Base-by-base conservation (phyloP, 2,329 filamentous ascomycete species). In the Aspergillus novofumigatus region DNA sequence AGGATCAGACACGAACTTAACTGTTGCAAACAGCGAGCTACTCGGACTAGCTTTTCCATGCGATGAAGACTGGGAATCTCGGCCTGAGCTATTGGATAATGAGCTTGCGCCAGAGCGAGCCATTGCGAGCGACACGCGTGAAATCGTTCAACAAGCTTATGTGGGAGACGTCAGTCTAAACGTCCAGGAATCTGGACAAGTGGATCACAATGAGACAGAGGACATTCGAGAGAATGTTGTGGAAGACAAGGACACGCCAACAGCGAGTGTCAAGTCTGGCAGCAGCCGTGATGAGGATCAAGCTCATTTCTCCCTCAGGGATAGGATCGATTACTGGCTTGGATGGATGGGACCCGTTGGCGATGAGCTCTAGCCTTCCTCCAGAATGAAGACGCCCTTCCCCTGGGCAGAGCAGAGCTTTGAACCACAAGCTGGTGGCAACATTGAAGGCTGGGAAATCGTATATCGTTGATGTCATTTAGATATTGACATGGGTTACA, bases 261-360 rank as follows among this genome's bases (percentile, higher is more conserved):
- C 5, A 17, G 21, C 10, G 44, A 11, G 10, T 11, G 10, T 17
- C 21, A 14, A 23, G 20, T 47, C 44, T 14, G 23, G 6, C 14
- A 14, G 10, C 44, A 11, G 7, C 11, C 2, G 5, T 11, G 14
- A 21, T 21, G 44, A 25, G 11, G 44, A 47, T 26, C 44, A 47
- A 54, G 3, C 10, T n/a, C 9, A 23, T 26, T 32, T 52, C 58
- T 29, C 52, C 44, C 49, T 69, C 20, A 64, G 69, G 29, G 71
- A 73, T 49, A 65, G 53, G 5, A 53, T 73, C 14, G 71, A 73
- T 54, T 70, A 72, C 41, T 58, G 67, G 42, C 62, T 73, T 41
- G 71, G 71, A 21, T 73, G 71, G 71, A 61, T 55, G 23, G 71
- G 70, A 1, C 70, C 69, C 11, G 32, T 62, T 47, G 21, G n/a